Base-by-base conservation (phyloP, 371 early-diverging fungal species). In the Thermomucor indicae-seudaticae region DNA sequence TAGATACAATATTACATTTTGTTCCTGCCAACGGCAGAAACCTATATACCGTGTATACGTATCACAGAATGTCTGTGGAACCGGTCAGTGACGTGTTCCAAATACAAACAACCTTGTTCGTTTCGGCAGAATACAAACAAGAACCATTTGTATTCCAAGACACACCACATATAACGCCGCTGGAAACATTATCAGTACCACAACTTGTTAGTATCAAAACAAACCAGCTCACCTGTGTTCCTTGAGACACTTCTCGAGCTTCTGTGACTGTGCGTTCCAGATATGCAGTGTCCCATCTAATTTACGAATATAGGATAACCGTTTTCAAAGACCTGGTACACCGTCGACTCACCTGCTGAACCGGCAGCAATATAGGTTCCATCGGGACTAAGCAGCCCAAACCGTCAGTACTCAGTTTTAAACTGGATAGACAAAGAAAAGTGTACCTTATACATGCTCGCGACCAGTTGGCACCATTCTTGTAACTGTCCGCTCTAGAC, bases 351-450 rank as follows among this genome's bases (percentile, higher is more conserved):
- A 83, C 84, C 79, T 37, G 69, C 62, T 24, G 84, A 83, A 51
- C 97, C 97, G 1, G 92, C 88, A 38, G 87, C 84, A 8, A 92
- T 81, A 65, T 84, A 92, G 51, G 65, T 75, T 30, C 88, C 91
- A 78, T 95, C 95, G 34, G 93, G 90, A 65, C 94, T 92, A 53
- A 17, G n/a, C n/a, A n/a, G n/a, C n/a, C n/a, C n/a, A n/a, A n/a
- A n/a, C n/a, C n/a, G n/a, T n/a, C n/a, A n/a, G n/a, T n/a, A n/a
- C n/a, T n/a, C n/a, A n/a, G n/a, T n/a, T n/a, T n/a, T n/a, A n/a
- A n/a, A n/a, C n/a, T n/a, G n/a, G n/a, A n/a, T n/a, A n/a, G n/a
- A n/a, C n/a, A n/a, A n/a, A n/a, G n/a, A n/a, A n/a, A 39, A 46
- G 10, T 6, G 30, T 78, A 84, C 84, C 84, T 85, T 54, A 91